Percentiles rank a stretch among this genome's conserved stretches.
Evolutionary conservation across 768 basidiomycete species (phyloP).

Genomic region (Leccinum aurantiacum): DNA sequence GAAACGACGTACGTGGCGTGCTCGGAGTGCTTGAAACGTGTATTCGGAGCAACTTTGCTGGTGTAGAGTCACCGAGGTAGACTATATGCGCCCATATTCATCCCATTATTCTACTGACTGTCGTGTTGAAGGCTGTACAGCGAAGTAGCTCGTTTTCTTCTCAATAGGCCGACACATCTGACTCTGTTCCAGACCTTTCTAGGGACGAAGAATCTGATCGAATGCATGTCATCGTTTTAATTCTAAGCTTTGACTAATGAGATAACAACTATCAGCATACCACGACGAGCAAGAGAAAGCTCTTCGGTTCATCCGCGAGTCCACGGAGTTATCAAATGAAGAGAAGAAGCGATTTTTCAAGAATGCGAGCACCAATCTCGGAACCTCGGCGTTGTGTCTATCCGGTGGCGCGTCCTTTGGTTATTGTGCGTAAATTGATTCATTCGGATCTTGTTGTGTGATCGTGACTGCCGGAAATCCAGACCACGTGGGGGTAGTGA

Average conservation of each 20-base stretch:
- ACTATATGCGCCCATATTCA: neutral
- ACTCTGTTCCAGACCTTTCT: slow-evolving; percentile 68
- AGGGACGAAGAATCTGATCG: slow-evolving; percentile 88
- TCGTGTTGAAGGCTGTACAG: slow-evolving; percentile 70
- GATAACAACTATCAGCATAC: slow-evolving; percentile 56
- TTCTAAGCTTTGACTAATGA: neutral
- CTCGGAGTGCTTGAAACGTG: slow-evolving; percentile 91
- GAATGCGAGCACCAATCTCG: slow-evolving; percentile 84
- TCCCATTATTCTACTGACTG: slow-evolving; percentile 5
- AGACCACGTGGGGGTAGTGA: slow-evolving; percentile 91
- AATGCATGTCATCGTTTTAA: slow-evolving; percentile 49
- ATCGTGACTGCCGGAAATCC: slow-evolving; percentile 6
- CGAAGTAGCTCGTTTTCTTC: slow-evolving; percentile 49
- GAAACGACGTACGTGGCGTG: slow-evolving; percentile 80
- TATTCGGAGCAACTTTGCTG: slow-evolving; percentile 90
- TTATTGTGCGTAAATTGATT: slow-evolving; percentile 61
- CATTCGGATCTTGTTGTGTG: neutral
- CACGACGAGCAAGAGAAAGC: slow-evolving; percentile 75
- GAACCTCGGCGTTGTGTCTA: slow-evolving; percentile 88
- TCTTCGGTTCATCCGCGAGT: slow-evolving; percentile 72
- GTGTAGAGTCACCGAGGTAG: slow-evolving; percentile 79
- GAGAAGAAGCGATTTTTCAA: slow-evolving; percentile 95
- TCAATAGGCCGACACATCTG: slow-evolving; percentile 9
- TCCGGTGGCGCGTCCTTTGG: slow-evolving; percentile 97
- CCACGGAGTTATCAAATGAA: slow-evolving; percentile 70